Conservation (phyloP, 257 asterid species). For the Oldenlandia corymbosa region DNA sequence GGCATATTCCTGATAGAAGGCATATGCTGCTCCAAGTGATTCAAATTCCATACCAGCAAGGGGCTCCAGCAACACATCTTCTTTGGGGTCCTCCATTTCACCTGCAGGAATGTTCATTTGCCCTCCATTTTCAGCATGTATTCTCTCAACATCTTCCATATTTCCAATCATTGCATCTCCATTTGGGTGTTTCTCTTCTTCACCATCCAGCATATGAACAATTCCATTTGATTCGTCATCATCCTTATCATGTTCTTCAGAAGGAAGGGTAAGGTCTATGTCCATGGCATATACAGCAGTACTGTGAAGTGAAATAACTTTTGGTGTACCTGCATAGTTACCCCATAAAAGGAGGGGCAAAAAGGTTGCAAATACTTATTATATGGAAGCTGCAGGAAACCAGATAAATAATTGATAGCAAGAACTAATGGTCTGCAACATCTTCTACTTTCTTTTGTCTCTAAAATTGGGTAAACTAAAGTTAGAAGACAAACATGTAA, state of each 20-base stretch:
- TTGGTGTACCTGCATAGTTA: slow-evolving; percentile 19
- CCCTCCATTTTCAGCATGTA: slow-evolving; percentile 56
- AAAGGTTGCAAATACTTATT: too few relatives aligned
- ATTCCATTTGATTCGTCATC: slow-evolving; percentile 58
- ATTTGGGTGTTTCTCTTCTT: slow-evolving; percentile 60
- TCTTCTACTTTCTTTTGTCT: not conserved
- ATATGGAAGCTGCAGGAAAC: not conserved
- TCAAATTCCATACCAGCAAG: slow-evolving; percentile 96
- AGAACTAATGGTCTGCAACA: not conserved
- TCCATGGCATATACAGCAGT: slow-evolving; percentile 45
- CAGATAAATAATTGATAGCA: not conserved
- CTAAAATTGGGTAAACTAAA: not conserved
- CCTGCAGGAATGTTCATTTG: slow-evolving; percentile 43
- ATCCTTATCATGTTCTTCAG: slow-evolving; percentile 74
- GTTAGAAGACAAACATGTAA: not conserved
- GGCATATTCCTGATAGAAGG: slow-evolving; percentile 94
- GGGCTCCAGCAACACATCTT: slow-evolving; percentile 83
- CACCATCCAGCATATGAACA: slow-evolving; percentile 58
- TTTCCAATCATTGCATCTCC: slow-evolving; percentile 47
- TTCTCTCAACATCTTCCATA: slow-evolving; percentile 43
- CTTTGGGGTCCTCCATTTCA: slow-evolving; percentile 53
- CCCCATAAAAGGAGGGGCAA: slow-evolving; percentile 15
- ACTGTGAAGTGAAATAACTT: slow-evolving; percentile 10
- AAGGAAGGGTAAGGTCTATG: slow-evolving; percentile 85
- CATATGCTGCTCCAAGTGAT: slow-evolving; percentile 90